phyloP scores from a whole-genome alignment of 2,329 filamentous ascomycete genomes.

The Alternaria gaisen region DNA sequence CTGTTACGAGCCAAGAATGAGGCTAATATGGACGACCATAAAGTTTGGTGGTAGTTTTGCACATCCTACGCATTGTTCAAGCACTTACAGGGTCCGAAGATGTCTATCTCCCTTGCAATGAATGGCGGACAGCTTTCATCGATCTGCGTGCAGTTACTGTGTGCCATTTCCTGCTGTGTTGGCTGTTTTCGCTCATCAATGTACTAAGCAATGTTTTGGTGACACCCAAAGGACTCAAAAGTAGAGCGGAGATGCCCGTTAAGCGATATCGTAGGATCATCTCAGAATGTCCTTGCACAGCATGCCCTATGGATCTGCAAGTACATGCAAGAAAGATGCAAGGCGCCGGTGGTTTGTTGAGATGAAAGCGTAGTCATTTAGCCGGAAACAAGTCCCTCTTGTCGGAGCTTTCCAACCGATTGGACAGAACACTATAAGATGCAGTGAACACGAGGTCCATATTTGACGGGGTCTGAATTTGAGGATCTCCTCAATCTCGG shows the following conservation, averaged over 20 bases:
- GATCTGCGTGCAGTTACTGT: not conserved
- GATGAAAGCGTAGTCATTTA: slow-evolving; percentile 28
- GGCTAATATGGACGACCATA: slow-evolving; percentile 11
- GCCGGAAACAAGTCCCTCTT: slow-evolving; percentile 32
- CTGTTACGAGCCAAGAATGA: slow-evolving; percentile 12
- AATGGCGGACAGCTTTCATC: not conserved
- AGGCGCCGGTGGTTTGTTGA: not conserved
- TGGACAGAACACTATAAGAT: slow-evolving; percentile 10
- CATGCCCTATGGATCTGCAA: slow-evolving; percentile 3
- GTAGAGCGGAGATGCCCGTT: not conserved
- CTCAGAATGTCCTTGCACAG: not conserved
- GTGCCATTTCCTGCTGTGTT: not conserved
- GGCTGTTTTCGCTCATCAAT: not conserved
- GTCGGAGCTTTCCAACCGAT: slow-evolving; percentile 25
- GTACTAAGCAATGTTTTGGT: not conserved
- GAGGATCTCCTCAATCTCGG: slow-evolving; percentile 12
- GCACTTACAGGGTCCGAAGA: not conserved
- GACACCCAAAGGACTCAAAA: not conserved
- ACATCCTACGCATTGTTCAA: not conserved
- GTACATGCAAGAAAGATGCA: not conserved
- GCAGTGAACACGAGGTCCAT: slow-evolving; percentile 15
- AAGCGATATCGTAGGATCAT: not conserved
- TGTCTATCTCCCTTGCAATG: not conserved
- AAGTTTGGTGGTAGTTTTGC: not conserved
- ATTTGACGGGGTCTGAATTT: slow-evolving; percentile 24